Conservation (phyloP, 2,329 filamentous ascomycete genomes). For the Colletotrichum trifolii region DNA sequence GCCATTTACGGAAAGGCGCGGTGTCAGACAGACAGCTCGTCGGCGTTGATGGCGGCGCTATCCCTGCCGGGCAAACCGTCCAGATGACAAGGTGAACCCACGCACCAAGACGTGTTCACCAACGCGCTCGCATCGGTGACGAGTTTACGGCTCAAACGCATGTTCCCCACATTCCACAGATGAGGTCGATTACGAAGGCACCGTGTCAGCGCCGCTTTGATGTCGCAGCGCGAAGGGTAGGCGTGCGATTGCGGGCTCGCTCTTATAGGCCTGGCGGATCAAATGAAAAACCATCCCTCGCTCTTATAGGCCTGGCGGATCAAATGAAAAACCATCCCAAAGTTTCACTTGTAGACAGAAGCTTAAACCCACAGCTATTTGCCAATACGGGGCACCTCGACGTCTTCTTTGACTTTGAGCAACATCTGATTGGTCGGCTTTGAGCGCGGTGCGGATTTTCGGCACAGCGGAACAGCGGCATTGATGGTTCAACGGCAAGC, state of each 20-base stretch:
- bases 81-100: neutral
- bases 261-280: neutral
- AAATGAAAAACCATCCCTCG: neutral
- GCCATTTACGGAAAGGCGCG: neutral
- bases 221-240: neutral
- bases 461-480: conserved; percentile 17
- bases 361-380: conserved; percentile 20
- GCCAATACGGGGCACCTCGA: conserved; percentile 2
- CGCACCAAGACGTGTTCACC: too few relatives aligned
- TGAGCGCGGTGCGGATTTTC: conserved; percentile 2
- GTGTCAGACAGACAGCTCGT: neutral
- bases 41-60: neutral
- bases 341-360: conserved; percentile 17
- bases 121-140: neutral
- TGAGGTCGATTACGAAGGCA: neutral
- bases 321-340: conserved; percentile 1
- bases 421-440: conserved; percentile 2
- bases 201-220: neutral
- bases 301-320: neutral
- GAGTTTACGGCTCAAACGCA: neutral
- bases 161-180: neutral
- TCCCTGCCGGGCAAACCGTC: neutral
- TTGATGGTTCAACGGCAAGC: neutral
- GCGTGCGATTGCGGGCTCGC: neutral
- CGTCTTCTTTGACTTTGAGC: conserved; percentile 3